phyloP scores from a whole-genome alignment of 1,284 basidiomycete genomes.

The Pyrrhoderma noxium region DNA sequence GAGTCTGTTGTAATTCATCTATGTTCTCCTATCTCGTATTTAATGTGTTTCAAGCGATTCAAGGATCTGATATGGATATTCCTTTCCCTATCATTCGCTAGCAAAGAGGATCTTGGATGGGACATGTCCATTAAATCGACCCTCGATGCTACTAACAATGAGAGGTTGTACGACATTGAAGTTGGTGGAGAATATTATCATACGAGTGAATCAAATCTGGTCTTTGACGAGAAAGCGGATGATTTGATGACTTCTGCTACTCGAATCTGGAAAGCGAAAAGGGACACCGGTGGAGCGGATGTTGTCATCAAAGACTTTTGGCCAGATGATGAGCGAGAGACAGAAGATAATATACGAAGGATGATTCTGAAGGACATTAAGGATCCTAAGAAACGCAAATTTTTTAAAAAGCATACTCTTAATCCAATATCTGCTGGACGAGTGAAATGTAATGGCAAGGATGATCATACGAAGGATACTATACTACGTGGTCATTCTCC shows the following conservation, averaged over 20 bases:
- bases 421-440: background rate
- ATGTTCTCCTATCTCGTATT: no score
- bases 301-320: background rate
- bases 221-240: slow-evolving; percentile 1
- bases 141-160: no score
- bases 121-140: background rate
- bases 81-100: background rate
- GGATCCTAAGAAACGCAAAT: background rate
- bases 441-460: background rate
- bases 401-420: background rate
- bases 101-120: background rate
- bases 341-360: background rate
- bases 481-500: background rate
- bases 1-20: no score
- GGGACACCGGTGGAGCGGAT: background rate
- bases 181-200: no score
- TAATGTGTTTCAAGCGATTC: no score
- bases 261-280: background rate
- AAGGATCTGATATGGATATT: background rate
- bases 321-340: background rate
- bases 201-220: background rate
- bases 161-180: no score
- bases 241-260: background rate
- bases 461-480: background rate
- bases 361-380: background rate